Percentiles rank a stretch among this genome's conserved stretches.
Evolutionary conservation across 1,284 basidiomycete species (phyloP).

Genomic region (Mycena sp.): DNA sequence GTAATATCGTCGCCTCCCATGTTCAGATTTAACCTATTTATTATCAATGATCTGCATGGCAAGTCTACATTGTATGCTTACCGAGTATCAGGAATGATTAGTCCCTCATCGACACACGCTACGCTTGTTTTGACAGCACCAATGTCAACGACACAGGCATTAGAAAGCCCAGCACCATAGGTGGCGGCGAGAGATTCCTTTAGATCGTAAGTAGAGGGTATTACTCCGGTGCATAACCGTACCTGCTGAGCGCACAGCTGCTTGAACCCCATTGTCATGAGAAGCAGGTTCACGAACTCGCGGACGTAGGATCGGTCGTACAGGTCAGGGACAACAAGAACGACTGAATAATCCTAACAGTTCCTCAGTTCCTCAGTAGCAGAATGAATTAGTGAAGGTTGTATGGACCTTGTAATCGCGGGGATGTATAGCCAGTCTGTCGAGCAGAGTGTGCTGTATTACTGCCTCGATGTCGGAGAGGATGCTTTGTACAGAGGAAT

Average conservation of each 20-base stretch:
- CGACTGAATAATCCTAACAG: slow-evolving; percentile 82
- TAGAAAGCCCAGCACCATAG: slow-evolving; percentile 94
- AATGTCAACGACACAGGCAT: slow-evolving; percentile 95
- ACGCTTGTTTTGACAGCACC: slow-evolving; percentile 89
- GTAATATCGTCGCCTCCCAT: slow-evolving; percentile 97
- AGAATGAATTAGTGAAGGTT: no score
- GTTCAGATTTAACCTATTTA: slow-evolving; percentile 78
- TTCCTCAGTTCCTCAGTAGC: no score
- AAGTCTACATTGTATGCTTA: slow-evolving; percentile 41
- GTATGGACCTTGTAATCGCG: slow-evolving; percentile 71
- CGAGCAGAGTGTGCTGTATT: slow-evolving; percentile 66
- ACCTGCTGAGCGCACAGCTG: slow-evolving; percentile 92
- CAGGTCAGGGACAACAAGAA: slow-evolving; percentile 94
- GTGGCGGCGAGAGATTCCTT: slow-evolving; percentile 94
- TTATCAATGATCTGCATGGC: slow-evolving; percentile 6
- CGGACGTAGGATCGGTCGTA: slow-evolving; percentile 88
- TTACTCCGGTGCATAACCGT: no score
- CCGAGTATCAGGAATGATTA: slow-evolving; percentile 91
- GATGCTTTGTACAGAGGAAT: slow-evolving; percentile 67
- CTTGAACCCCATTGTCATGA: slow-evolving; percentile 90
- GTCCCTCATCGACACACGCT: slow-evolving; percentile 95
- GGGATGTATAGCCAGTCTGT: slow-evolving; percentile 68
- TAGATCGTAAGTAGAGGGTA: no score
- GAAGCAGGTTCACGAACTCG: slow-evolving; percentile 80
- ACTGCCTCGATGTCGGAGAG: slow-evolving; percentile 84